phyloP scores from a whole-genome alignment of 176 grass and related monocot species.

The Lolium rigidum region DNA sequence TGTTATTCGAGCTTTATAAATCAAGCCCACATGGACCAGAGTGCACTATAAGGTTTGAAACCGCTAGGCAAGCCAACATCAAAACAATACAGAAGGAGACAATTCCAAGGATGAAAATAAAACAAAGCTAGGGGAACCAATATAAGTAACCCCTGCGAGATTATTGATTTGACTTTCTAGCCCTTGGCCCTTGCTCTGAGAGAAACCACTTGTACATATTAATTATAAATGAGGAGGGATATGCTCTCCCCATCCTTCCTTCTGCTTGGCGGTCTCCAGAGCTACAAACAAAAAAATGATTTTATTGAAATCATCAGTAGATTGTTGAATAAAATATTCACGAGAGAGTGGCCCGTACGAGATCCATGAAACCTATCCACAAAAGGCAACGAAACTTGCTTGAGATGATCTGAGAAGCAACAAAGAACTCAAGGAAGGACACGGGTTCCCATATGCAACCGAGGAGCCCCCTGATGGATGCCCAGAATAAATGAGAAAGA shows the following conservation, averaged over 20 bases:
- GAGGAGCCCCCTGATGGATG: no score
- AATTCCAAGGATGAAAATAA: background rate
- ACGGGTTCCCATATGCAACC: no score
- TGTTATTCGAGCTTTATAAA: background rate
- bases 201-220: background rate
- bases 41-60: background rate
- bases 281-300: background rate
- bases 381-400: background rate
- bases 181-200: background rate
- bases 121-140: background rate
- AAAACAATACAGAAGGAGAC: background rate
- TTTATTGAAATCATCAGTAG: background rate
- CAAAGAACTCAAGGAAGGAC: no score
- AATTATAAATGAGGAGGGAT: background rate
- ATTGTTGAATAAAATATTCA: background rate
- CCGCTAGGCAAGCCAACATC: rapidly evolving
- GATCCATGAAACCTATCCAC: background rate
- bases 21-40: background rate
- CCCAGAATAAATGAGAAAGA: no score
- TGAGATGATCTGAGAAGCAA: no score
- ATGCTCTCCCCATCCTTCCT: background rate
- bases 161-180: background rate
- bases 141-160: background rate
- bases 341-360: background rate
- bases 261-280: background rate